Conservation (phyloP, 805 yeast species). For the Kluyveromyces aestuarii region DNA sequence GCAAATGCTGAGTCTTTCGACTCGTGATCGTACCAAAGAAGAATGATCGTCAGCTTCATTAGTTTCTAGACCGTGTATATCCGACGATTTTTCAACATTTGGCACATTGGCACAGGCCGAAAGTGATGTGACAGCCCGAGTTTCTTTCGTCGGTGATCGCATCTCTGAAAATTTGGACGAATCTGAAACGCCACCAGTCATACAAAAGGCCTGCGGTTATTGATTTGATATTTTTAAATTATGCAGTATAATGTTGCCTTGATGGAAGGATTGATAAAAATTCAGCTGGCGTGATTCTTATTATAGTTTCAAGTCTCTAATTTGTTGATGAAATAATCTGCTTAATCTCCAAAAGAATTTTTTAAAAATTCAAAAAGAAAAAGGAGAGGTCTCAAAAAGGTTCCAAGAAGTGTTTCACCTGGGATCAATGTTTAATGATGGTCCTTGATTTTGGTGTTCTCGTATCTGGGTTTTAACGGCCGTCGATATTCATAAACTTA, state of each 20-base stretch:
- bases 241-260: background rate
- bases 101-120: background rate
- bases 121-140: background rate
- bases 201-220: background rate
- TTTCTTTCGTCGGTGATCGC: background rate
- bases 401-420: too few species aligned
- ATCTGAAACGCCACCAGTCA: background rate
- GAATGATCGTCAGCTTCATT: background rate
- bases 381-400: too few species aligned
- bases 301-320: too few species aligned
- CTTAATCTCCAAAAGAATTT: too few species aligned
- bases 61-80: background rate
- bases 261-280: too few species aligned
- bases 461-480: background rate
- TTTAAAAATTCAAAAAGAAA: too few species aligned
- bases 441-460: background rate
- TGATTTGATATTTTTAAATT: too few species aligned
- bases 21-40: conserved; percentile 8
- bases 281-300: too few species aligned
- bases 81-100: background rate
- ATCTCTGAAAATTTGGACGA: background rate
- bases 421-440: background rate
- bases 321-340: too few species aligned
- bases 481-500: background rate
- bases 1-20: conserved; percentile 22